Percentiles rank a stretch among this genome's conserved stretches.
These are phyloP conservation scores for Colletotrichum truncatum DNA, from an alignment of 2,329 filamentous ascomycete species.

Conservation along the genomic window DNA sequence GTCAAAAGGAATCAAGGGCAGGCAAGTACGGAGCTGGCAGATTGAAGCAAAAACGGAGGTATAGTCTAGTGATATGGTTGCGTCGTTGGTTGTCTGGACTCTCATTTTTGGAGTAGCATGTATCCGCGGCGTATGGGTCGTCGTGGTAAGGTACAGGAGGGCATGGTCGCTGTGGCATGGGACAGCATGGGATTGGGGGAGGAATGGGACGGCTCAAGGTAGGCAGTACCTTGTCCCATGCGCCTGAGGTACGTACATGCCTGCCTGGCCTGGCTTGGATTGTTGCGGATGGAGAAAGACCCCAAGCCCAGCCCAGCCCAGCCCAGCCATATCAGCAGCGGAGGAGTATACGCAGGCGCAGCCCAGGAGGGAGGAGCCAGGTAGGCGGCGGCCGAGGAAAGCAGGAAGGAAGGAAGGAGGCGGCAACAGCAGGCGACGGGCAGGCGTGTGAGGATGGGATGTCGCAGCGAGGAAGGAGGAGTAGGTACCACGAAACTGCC, in stretches of 20 bases:
- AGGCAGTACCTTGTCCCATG: slow-evolving; percentile 3
- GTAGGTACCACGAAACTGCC: background rate
- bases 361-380: background rate
- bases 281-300: background rate
- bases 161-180: background rate
- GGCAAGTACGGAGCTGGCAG: slow-evolving; percentile 8
- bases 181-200: background rate
- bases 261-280: background rate
- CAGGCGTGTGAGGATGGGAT: background rate
- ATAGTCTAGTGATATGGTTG: slow-evolving; percentile 31
- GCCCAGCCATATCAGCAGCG: no score
- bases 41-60: slow-evolving; percentile 26
- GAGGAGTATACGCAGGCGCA: background rate
- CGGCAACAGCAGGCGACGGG: background rate
- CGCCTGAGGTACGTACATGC: background rate
- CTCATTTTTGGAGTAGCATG: slow-evolving; percentile 14
- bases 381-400: background rate
- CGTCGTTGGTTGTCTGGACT: slow-evolving; percentile 32
- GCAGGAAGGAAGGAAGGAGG: background rate
- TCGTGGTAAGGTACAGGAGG: slow-evolving; percentile 3
- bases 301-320: background rate
- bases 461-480: background rate
- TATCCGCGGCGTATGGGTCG: slow-evolving; percentile 1
- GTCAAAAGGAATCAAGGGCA: slow-evolving; percentile 1
- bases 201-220: background rate